Base-by-base conservation (phyloP, 2,329 filamentous ascomycete species). In the Sporothrix luriei region DNA sequence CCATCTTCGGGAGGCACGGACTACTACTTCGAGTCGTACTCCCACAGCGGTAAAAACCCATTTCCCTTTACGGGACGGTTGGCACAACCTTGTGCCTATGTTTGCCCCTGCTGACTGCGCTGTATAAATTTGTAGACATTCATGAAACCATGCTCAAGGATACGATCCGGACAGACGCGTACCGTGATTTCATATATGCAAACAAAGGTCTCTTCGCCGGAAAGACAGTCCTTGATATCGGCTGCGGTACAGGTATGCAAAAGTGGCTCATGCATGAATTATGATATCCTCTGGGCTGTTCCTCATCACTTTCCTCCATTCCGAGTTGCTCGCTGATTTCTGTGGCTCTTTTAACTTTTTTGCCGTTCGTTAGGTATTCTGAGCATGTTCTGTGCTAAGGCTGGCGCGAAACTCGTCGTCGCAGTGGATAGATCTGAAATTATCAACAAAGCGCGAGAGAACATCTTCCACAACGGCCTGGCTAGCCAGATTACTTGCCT, bases 61-160 rank as follows among this genome's bases (percentile, higher is more conserved):
- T 7, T 19, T 9, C 19, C 40, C n/a, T 46, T 2, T 2, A 13
- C 7, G n/a, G 26, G n/a, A 13, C 24, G 24, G 10, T 24, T 3
- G 4, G 24, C 19, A 38, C 2, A 4, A n/a, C 21, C 26, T 54
- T 38, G 1, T 29, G 24, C 5, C 16, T 7, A 49, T 19, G 11
- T 9, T 24, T 43, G 29, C 49, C 21, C 65, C 5, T 49, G 13
- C 51, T 55, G n/a, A 69, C 26, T 10, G 7, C 3, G 13, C 1
- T 51, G 9, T 16, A 14, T 14, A 10, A 5, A 5, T 57, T 9
- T 16, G 40, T 16, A 91, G 92, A 93, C 70, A 97, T 98, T 69
- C 94, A 98, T 78, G 93, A 97, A 77, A 93, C 91, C 9, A 98
- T 98, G 94, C 85, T 98, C 72, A 97, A 97, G 78, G 94, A 98